A percentile compares a stretch with the other conserved stretches of the same genome.
These are phyloP conservation scores for Elsinoe australis DNA, from an alignment of 2,329 filamentous ascomycete genomes.

Conservation along the genomic window DNA sequence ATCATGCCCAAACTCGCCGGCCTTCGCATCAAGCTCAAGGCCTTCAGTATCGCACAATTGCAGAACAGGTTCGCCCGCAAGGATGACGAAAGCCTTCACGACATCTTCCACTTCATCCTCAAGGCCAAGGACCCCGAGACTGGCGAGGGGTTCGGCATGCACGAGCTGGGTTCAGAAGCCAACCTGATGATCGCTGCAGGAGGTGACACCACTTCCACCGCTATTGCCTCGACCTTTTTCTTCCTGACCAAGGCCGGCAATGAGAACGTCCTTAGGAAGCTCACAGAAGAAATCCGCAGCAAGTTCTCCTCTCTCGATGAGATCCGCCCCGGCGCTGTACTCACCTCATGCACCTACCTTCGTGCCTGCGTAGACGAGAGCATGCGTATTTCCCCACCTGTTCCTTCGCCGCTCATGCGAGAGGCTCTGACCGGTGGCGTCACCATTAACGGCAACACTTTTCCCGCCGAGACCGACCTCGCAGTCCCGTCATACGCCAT, in stretches of 20 bases:
- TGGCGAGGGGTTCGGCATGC: slow-evolving; percentile 25
- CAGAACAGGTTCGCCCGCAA: slow-evolving; percentile 15
- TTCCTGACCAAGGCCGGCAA: slow-evolving; percentile 29
- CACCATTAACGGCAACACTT: slow-evolving; percentile 29
- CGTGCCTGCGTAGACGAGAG: slow-evolving; percentile 43
- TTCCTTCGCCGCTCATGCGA: slow-evolving; percentile 31
- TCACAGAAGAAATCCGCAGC: slow-evolving; percentile 29
- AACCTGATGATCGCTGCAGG: slow-evolving; percentile 29
- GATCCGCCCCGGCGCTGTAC: slow-evolving; percentile 27
- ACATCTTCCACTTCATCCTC: slow-evolving; percentile 27
- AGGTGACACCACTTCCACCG: slow-evolving; percentile 31
- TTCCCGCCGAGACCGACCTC: slow-evolving; percentile 30
- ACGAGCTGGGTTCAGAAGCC: slow-evolving; percentile 27
- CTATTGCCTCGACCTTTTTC: slow-evolving; percentile 31
- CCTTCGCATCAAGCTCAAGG: slow-evolving; percentile 14
- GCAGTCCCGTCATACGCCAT: slow-evolving; percentile 23
- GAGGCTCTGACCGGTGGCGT: slow-evolving; percentile 29
- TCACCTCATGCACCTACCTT: slow-evolving; percentile 37
- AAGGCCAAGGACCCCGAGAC: slow-evolving; percentile 29
- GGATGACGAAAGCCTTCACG: slow-evolving; percentile 18
- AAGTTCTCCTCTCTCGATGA: slow-evolving; percentile 30
- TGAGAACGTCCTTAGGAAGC: slow-evolving; percentile 25
- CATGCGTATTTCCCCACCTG: slow-evolving; percentile 41
- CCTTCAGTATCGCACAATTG: slow-evolving; percentile 13
- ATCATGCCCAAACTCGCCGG: slow-evolving; percentile 13